Percentiles rank a stretch among this genome's conserved stretches.
These are phyloP conservation scores for Tolypocladium album DNA, from an alignment of 2,329 filamentous ascomycete genomes.

Conservation along the genomic window DNA sequence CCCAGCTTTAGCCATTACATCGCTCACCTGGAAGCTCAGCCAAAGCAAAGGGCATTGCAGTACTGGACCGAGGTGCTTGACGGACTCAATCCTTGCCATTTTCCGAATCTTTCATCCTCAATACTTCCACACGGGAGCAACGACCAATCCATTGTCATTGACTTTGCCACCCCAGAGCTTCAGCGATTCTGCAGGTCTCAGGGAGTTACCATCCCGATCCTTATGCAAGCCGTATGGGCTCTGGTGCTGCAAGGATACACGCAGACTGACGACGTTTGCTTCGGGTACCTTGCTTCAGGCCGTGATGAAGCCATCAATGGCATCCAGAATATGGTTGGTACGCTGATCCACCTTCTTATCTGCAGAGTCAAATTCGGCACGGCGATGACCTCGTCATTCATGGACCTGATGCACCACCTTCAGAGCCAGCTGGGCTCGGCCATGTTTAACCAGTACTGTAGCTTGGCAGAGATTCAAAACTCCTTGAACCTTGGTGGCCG, in stretches of 20 bases:
- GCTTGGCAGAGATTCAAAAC: neutral
- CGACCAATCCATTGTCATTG: neutral
- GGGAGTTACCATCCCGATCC: neutral
- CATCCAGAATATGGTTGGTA: constrained; percentile 8
- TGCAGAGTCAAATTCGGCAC: neutral
- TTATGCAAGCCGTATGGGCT: neutral
- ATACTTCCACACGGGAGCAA: neutral
- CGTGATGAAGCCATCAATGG: constrained; percentile 9
- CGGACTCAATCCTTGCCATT: neutral
- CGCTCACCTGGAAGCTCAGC: neutral
- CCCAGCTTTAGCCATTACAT: neutral
- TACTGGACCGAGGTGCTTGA: neutral
- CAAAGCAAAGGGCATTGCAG: neutral
- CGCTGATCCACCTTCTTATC: constrained; percentile 5
- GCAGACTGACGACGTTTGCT: neutral
- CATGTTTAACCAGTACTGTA: neutral
- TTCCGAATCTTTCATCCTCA: neutral
- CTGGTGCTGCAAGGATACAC: neutral
- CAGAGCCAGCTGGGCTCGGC: neutral
- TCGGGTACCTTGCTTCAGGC: constrained; percentile 9
- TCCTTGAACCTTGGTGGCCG: neutral
- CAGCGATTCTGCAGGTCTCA: neutral
- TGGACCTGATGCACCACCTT: neutral
- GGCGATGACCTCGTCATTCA: neutral
- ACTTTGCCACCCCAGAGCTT: neutral